Percentiles rank a stretch among this genome's conserved stretches.
These are phyloP conservation scores for carrot (Daucus carota) DNA, from an alignment of 129 eudicot genomes.

Conservation along the genomic window DNA sequence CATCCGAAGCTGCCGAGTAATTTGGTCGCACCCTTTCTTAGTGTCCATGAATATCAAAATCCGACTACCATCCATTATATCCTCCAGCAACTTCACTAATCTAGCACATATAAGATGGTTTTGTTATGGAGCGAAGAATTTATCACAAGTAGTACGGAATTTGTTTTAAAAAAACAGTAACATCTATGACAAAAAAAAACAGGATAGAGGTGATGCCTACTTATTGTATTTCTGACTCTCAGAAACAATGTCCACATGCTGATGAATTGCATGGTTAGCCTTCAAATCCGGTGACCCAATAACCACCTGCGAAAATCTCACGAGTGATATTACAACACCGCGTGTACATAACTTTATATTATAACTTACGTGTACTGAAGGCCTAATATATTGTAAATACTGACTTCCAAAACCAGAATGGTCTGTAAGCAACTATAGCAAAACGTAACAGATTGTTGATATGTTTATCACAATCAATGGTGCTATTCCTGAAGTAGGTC, in stretches of 20 bases:
- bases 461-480: background rate
- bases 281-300: slow-evolving; percentile 91
- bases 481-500: background rate
- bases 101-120: slow-evolving; percentile 24
- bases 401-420: background rate
- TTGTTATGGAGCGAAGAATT: background rate
- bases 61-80: slow-evolving; percentile 96
- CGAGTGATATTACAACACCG: background rate
- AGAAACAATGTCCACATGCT: slow-evolving; percentile 84
- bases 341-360: background rate
- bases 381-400: background rate
- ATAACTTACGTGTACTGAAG: background rate
- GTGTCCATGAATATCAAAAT: slow-evolving; percentile 94
- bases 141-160: too few relatives aligned
- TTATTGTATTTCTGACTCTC: slow-evolving; percentile 88
- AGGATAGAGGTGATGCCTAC: slow-evolving; percentile 26
- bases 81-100: slow-evolving; percentile 87
- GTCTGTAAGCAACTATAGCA: background rate
- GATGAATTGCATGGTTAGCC: slow-evolving; percentile 96
- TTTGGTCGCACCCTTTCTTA: slow-evolving; percentile 90
- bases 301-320: slow-evolving; percentile 43
- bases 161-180: background rate
- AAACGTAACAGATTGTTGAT: background rate
- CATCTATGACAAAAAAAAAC: background rate
- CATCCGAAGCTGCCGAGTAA: slow-evolving; percentile 85